Evolutionary conservation across 148 eudicot species (phyloP).

Genomic region (Cornus controversa): DNA sequence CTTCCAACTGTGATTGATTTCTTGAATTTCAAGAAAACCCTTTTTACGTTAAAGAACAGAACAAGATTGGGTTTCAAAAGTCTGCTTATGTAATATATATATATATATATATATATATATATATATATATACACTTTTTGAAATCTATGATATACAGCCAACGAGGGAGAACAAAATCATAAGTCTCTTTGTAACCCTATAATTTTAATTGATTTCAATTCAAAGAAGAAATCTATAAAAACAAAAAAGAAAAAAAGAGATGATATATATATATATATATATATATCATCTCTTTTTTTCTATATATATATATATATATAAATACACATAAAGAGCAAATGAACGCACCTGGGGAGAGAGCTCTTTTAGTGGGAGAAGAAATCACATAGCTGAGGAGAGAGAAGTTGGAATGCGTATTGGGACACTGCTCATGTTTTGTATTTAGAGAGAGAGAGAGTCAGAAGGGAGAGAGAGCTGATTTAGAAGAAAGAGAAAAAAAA

Average conservation of each 20-base stretch:
- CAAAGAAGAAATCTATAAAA: no score
- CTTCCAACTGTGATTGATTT: not conserved
- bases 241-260: not conserved
- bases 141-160: not conserved
- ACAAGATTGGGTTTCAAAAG: no score
- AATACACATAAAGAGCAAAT: not conserved
- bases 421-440: not conserved
- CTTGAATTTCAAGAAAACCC: constrained; percentile 7
- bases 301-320: no score
- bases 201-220: not conserved
- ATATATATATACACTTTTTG: not conserved
- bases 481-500: not conserved
- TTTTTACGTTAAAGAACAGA: not conserved
- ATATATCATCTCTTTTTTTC: no score
- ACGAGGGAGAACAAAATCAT: not conserved
- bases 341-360: not conserved
- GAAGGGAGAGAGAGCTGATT: no score
- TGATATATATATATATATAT: not conserved
- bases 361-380: not conserved
- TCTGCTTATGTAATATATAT: not conserved
- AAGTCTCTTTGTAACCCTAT: not conserved
- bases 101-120: not conserved
- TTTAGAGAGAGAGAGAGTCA: not conserved
- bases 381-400: constrained; percentile 9
- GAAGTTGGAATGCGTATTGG: no score